These are phyloP conservation scores for Fraxinus excelsior DNA, from an alignment of 257 asterid species.

Conservation along the genomic window DNA sequence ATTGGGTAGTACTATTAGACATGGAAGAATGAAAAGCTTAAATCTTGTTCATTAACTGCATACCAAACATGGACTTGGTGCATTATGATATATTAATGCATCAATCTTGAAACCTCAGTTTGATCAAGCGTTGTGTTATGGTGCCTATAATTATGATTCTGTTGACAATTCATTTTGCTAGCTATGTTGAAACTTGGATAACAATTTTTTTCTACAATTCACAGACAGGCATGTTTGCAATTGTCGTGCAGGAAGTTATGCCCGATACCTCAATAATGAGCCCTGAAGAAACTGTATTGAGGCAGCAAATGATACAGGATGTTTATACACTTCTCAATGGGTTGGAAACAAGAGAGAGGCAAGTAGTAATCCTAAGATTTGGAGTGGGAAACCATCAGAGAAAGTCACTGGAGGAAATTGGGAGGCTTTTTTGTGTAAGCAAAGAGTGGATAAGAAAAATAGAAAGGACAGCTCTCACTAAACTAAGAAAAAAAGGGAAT, in stretches of 20 bases:
- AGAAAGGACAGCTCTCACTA: conserved; percentile 64
- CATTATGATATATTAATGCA: too few species aligned
- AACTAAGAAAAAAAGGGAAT: conserved; percentile 45
- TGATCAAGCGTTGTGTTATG: too few species aligned
- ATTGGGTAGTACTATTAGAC: background rate
- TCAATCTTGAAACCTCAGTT: too few species aligned
- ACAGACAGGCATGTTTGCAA: background rate
- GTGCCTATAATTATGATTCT: too few species aligned
- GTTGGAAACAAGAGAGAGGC: conserved; percentile 67
- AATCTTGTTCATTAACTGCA: too few species aligned
- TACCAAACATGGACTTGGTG: too few species aligned
- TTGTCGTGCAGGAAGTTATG: conserved; percentile 53
- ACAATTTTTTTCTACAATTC: background rate
- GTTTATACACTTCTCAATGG: conserved; percentile 52
- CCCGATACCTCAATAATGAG: conserved; percentile 57
- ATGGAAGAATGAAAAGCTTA: too few species aligned
- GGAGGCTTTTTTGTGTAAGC: conserved; percentile 65
- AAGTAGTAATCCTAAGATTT: conserved; percentile 69
- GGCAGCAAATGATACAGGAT: conserved; percentile 51
- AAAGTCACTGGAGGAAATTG: conserved; percentile 80
- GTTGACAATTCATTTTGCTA: too few species aligned
- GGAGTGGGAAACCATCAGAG: conserved; percentile 59
- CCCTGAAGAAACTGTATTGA: conserved; percentile 56
- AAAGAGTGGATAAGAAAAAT: conserved; percentile 92
- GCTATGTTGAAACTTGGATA: too few species aligned